Percentiles rank a stretch among this genome's conserved stretches.
Conservation (phyloP, 2,329 filamentous ascomycete genomes). For the Hymenoscyphus linearis region DNA sequence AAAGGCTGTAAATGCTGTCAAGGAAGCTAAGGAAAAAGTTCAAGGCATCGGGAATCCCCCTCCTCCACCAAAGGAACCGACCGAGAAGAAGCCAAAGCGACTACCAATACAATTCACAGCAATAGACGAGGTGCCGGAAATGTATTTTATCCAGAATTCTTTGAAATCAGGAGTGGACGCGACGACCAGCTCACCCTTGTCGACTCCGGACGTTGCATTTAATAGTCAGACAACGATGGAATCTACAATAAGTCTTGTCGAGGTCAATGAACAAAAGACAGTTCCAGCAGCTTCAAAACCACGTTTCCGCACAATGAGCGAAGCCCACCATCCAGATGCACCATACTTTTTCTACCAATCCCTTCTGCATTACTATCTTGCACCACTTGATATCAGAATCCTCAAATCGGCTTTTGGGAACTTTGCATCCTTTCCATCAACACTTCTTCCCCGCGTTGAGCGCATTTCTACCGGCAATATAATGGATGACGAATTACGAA, state of each 20-base stretch:
- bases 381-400: slow-evolving; percentile 68
- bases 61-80: slow-evolving; percentile 43
- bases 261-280: neutral
- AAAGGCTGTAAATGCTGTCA: slow-evolving; percentile 72
- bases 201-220: slow-evolving; percentile 3
- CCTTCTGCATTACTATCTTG: slow-evolving; percentile 66
- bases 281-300: neutral
- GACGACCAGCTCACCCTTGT: slow-evolving; percentile 18
- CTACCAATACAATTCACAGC: slow-evolving; percentile 45
- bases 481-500: slow-evolving; percentile 65
- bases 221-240: neutral
- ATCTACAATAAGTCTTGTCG: neutral
- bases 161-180: slow-evolving; percentile 39
- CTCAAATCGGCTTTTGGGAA: slow-evolving; percentile 65
- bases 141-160: slow-evolving; percentile 46
- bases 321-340: slow-evolving; percentile 30
- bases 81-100: slow-evolving; percentile 42
- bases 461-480: slow-evolving; percentile 67
- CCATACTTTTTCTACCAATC: slow-evolving; percentile 69
- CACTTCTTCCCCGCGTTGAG: slow-evolving; percentile 65
- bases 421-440: slow-evolving; percentile 62
- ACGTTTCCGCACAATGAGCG: slow-evolving; percentile 9
- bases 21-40: slow-evolving; percentile 70
- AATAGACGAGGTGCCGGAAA: slow-evolving; percentile 42
- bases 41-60: slow-evolving; percentile 63